Evolutionary conservation across 306 rosid genomes (phyloP).

Genomic region (Arachis stenosperma): DNA sequence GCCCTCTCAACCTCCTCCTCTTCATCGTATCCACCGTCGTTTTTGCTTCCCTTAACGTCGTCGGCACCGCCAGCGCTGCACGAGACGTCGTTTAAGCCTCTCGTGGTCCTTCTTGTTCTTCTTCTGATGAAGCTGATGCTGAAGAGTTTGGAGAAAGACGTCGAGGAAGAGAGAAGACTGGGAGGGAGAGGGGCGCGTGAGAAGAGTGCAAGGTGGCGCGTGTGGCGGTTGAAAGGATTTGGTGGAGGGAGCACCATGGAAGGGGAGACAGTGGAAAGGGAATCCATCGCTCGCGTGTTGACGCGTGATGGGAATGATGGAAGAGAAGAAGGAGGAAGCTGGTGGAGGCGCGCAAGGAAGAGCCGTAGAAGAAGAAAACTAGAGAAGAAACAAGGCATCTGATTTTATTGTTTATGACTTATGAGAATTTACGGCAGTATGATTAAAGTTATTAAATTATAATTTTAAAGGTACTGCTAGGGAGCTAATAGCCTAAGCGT

Average conservation of each 20-base stretch:
- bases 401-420: too few relatives aligned
- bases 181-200: conserved; percentile 38
- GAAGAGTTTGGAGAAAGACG: conserved; percentile 16
- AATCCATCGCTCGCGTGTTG: conserved; percentile 59
- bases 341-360: too few relatives aligned
- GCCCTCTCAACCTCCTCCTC: conserved; percentile 77
- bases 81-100: background rate
- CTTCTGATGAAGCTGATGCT: background rate
- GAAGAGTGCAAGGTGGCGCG: conserved; percentile 39
- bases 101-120: background rate
- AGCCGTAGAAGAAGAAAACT: too few relatives aligned
- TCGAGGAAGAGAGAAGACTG: conserved; percentile 22
- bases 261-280: conserved; percentile 75
- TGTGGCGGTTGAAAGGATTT: conserved; percentile 46
- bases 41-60: conserved; percentile 39
- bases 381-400: too few relatives aligned
- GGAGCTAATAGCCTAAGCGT: too few relatives aligned
- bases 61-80: background rate
- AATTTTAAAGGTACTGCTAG: too few relatives aligned
- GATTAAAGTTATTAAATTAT: too few relatives aligned
- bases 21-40: conserved; percentile 37
- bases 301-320: too few relatives aligned
- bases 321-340: too few relatives aligned
- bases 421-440: too few relatives aligned
- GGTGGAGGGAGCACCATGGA: conserved; percentile 70